A percentile compares a stretch with the other conserved stretches of the same genome.
These are phyloP conservation scores for Naganishia kalamii DNA, from an alignment of 768 basidiomycete species.

Conservation along the genomic window DNA sequence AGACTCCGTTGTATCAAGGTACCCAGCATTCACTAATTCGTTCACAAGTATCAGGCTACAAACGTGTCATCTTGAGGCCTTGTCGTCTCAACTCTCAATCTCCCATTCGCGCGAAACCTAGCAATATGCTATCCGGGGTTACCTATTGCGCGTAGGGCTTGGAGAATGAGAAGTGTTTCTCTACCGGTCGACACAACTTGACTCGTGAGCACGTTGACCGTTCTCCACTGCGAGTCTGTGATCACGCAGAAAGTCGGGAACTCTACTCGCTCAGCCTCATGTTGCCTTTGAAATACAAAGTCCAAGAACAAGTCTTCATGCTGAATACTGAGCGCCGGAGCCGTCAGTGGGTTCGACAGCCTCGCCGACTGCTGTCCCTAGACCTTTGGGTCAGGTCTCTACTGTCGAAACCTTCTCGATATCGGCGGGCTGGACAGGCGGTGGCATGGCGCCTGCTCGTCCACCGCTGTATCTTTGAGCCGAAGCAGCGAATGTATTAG, in stretches of 20 bases:
- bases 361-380: too few species aligned
- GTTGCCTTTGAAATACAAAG: neutral
- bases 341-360: conserved; percentile 38
- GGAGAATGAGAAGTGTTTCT: conserved; percentile 40
- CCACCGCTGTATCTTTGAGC: conserved; percentile 24
- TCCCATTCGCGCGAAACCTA: conserved; percentile 25
- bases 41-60: neutral
- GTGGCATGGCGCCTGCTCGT: conserved; percentile 29
- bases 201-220: too few species aligned
- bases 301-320: conserved; percentile 34
- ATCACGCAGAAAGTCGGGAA: too few species aligned
- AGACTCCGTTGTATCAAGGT: conserved; percentile 8
- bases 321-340: conserved; percentile 32
- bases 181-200: too few species aligned
- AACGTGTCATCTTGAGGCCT: neutral
- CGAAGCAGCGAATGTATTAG: too few species aligned
- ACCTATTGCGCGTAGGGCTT: conserved; percentile 29
- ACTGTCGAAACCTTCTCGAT: too few species aligned
- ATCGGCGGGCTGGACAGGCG: too few species aligned
- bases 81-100: conserved; percentile 22
- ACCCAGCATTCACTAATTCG: neutral
- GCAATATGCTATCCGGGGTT: conserved; percentile 34
- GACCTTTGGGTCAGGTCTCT: too few species aligned
- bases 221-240: too few species aligned
- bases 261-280: conserved; percentile 18